Conservation (phyloP, 306 rosid genomes). For the Pyrus betulifolia region DNA sequence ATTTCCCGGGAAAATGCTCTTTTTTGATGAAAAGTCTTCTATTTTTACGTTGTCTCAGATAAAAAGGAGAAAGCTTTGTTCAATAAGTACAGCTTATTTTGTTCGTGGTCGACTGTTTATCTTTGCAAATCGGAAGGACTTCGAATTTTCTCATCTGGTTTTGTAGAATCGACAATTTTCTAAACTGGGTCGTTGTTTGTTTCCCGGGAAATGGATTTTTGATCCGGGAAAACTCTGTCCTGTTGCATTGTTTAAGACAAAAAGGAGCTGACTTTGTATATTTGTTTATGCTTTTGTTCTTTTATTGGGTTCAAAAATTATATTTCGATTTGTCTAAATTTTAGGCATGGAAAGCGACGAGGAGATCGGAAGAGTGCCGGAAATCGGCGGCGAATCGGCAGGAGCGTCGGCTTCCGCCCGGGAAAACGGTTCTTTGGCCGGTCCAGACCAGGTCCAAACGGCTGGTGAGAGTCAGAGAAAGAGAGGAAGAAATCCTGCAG, state of each 20-base stretch:
- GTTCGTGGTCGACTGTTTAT: background rate
- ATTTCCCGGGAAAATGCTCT: background rate
- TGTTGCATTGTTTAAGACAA: background rate
- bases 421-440: slow-evolving; percentile 45
- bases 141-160: background rate
- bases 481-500: slow-evolving; percentile 93
- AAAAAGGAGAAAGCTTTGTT: background rate
- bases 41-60: background rate
- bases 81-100: background rate
- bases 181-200: background rate
- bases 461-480: slow-evolving; percentile 64
- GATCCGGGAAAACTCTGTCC: background rate
- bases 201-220: background rate
- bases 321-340: background rate
- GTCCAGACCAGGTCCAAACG: slow-evolving; percentile 58
- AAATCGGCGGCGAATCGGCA: slow-evolving; percentile 78
- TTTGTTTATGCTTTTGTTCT: background rate
- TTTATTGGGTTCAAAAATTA: background rate
- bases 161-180: background rate
- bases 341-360: slow-evolving; percentile 90
- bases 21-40: background rate
- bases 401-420: slow-evolving; percentile 72
- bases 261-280: background rate
- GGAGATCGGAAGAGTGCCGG: slow-evolving; percentile 97
- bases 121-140: background rate